Evolutionary conservation across 75 land plant species (phyloP).

Genomic region (Ceratopteris richardii): DNA sequence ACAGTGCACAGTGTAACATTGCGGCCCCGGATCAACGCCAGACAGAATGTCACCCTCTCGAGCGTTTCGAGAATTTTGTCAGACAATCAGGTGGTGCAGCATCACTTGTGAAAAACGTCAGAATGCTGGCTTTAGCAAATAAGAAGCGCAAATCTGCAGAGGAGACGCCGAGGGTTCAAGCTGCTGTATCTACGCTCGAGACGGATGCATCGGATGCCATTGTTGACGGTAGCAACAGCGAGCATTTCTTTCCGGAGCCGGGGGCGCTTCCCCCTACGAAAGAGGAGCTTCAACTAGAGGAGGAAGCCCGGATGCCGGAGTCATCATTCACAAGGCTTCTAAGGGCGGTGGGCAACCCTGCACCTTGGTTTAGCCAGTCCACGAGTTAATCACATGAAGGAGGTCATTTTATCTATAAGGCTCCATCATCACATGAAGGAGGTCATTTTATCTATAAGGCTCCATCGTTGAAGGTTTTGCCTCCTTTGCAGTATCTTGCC

Average conservation of each 20-base stretch:
- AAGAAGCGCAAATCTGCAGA: conserved; percentile 8
- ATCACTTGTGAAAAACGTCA: conserved; percentile 44
- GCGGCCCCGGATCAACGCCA: conserved; percentile 16
- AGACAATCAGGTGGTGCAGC: conserved; percentile 61
- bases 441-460: too few relatives aligned
- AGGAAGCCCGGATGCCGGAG: conserved; percentile 62
- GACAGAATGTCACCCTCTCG: conserved; percentile 37
- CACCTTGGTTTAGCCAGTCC: too few relatives aligned
- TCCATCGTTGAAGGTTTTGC: too few relatives aligned
- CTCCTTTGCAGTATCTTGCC: too few relatives aligned
- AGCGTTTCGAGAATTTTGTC: conserved; percentile 53
- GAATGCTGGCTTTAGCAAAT: conserved; percentile 31
- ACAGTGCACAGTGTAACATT: conserved; percentile 10
- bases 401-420: too few relatives aligned
- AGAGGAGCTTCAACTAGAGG: conserved; percentile 33
- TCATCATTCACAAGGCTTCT: conserved; percentile 64
- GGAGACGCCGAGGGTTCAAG: conserved; percentile 7
- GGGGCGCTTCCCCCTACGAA: conserved; percentile 54
- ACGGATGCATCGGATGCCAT: too few relatives aligned
- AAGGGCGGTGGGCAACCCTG: conserved; percentile 42
- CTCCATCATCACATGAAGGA: too few relatives aligned
- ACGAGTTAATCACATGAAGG: too few relatives aligned
- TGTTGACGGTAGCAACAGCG: too few relatives aligned
- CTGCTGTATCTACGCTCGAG: too few relatives aligned
- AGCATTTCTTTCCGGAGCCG: conserved; percentile 36